These are phyloP conservation scores for Mycothermus thermophilus DNA, from an alignment of 495 filamentous ascomycete genomes.

Conservation along the genomic window DNA sequence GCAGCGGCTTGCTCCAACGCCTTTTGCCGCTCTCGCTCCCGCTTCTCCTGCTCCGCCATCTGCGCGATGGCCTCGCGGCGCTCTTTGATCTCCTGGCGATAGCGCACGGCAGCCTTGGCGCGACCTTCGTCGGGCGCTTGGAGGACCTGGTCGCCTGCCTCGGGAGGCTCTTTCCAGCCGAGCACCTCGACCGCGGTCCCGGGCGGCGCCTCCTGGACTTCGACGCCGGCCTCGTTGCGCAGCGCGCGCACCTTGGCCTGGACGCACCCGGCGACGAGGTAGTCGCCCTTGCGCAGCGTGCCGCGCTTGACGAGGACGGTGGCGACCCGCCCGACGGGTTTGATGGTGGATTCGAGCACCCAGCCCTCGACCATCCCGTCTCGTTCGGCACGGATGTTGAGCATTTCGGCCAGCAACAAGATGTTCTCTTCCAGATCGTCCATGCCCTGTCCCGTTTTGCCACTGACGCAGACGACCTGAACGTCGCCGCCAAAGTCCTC, in stretches of 20 bases:
- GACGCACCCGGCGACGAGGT: slow-evolving; percentile 74
- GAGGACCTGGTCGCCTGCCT: slow-evolving; percentile 78
- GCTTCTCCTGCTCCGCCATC: slow-evolving; percentile 17
- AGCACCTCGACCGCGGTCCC: slow-evolving; percentile 85
- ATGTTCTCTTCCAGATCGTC: slow-evolving; percentile 81
- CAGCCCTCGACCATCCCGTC: slow-evolving; percentile 77
- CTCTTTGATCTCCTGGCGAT: slow-evolving; percentile 44
- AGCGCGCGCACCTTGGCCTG: slow-evolving; percentile 75
- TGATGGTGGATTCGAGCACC: slow-evolving; percentile 87
- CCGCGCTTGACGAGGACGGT: slow-evolving; percentile 81
- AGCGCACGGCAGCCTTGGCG: slow-evolving; percentile 69
- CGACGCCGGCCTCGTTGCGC: slow-evolving; percentile 67
- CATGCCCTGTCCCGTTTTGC: slow-evolving; percentile 91
- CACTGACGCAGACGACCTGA: slow-evolving; percentile 79
- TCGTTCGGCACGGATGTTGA: slow-evolving; percentile 73
- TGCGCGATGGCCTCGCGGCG: slow-evolving; percentile 25
- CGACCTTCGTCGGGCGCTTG: slow-evolving; percentile 65
- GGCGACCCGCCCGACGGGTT: slow-evolving; percentile 71
- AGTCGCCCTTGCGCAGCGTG: slow-evolving; percentile 66
- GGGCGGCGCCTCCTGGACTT: slow-evolving; percentile 61
- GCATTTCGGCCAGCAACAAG: slow-evolving; percentile 67
- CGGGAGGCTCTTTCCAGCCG: slow-evolving; percentile 84
- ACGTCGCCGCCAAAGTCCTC: slow-evolving; percentile 94
- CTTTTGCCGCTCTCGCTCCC: slow-evolving; percentile 27
- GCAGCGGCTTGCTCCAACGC: slow-evolving; percentile 17